A percentile compares a stretch with the other conserved stretches of the same genome.
These are phyloP conservation scores for Fusarium albosuccineum DNA, from an alignment of 2,329 filamentous ascomycete species.

Conservation along the genomic window DNA sequence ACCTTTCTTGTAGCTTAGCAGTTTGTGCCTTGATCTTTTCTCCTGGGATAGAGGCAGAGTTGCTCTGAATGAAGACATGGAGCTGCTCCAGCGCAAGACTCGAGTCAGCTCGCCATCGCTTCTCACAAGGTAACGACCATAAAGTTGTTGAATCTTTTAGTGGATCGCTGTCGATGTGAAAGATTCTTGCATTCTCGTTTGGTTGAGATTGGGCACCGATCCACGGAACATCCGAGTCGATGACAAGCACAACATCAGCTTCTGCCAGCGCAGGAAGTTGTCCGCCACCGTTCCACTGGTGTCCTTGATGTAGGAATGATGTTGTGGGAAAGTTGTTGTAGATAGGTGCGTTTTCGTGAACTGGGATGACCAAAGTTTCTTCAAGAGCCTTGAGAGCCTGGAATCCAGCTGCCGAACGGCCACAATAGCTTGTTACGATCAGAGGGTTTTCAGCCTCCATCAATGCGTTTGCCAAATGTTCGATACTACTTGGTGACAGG, in stretches of 20 bases:
- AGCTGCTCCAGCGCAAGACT: background rate
- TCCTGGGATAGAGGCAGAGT: background rate
- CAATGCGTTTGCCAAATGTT: background rate
- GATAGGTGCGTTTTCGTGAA: conserved; percentile 27
- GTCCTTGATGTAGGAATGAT: conserved; percentile 10
- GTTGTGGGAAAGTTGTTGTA: conserved; percentile 35
- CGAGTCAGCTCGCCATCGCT: conserved; percentile 24
- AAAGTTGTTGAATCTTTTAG: conserved; percentile 25
- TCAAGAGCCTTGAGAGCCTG: conserved; percentile 15
- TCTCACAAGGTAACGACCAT: conserved; percentile 16
- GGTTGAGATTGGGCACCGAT: conserved; percentile 23
- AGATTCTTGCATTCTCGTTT: conserved; percentile 1
- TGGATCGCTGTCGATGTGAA: conserved; percentile 29
- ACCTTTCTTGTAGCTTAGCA: background rate
- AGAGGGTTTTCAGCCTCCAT: conserved; percentile 16
- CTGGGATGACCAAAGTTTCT: conserved; percentile 12
- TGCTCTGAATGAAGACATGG: background rate
- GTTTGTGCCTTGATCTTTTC: background rate
- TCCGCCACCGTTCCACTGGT: conserved; percentile 27
- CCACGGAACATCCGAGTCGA: conserved; percentile 35
- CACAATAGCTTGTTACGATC: conserved; percentile 25
- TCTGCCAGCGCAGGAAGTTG: conserved; percentile 12
- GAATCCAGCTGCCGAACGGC: conserved; percentile 17
- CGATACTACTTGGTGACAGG: conserved; percentile 2
- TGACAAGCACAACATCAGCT: conserved; percentile 21